A percentile compares a stretch with the other conserved stretches of the same genome.
Evolutionary conservation across 192 early-diverging fungal genomes (phyloP).

Genomic region (Backusella macrospora): DNA sequence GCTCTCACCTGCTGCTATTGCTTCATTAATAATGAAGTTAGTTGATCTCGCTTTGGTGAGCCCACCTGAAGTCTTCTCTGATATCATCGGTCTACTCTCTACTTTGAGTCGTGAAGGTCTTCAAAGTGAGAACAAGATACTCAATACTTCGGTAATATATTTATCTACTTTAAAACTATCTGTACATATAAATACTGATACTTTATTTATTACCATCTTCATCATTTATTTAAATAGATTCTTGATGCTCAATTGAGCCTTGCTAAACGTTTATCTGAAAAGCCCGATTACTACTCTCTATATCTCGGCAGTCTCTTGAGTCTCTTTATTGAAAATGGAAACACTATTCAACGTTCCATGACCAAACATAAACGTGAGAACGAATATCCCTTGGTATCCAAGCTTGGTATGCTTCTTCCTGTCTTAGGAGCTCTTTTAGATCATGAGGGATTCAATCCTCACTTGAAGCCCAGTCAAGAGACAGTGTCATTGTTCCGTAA

Average conservation of each 20-base stretch:
- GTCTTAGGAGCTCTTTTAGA: slow-evolving; percentile 62
- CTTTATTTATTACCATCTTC: neutral
- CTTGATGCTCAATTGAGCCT: slow-evolving; percentile 47
- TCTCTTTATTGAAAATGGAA: slow-evolving; percentile 65
- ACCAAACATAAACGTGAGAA: slow-evolving; percentile 47
- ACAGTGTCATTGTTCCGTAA: slow-evolving; percentile 78
- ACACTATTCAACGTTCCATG: slow-evolving; percentile 52
- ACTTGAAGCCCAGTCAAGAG: slow-evolving; percentile 60
- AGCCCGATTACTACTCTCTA: slow-evolving; percentile 58
- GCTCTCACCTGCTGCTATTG: slow-evolving; percentile 47
- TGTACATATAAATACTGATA: neutral
- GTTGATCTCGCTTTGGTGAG: slow-evolving; percentile 65
- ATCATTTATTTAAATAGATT: slow-evolving; percentile 42
- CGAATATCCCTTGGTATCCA: slow-evolving; percentile 47
- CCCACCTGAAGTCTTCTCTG: slow-evolving; percentile 54
- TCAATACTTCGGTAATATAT: slow-evolving; percentile 51
- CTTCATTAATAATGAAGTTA: slow-evolving; percentile 57
- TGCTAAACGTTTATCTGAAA: slow-evolving; percentile 48
- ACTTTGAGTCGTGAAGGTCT: slow-evolving; percentile 49
- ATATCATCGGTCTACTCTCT: slow-evolving; percentile 59
- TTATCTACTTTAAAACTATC: neutral
- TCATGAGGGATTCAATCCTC: slow-evolving; percentile 60
- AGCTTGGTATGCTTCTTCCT: slow-evolving; percentile 63
- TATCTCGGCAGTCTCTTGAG: slow-evolving; percentile 56
- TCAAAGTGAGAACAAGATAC: slow-evolving; percentile 47